A percentile compares a stretch with the other conserved stretches of the same genome.
phyloP scores from a whole-genome alignment of 2,329 filamentous ascomycete genomes.

The Elsinoe ampelina region DNA sequence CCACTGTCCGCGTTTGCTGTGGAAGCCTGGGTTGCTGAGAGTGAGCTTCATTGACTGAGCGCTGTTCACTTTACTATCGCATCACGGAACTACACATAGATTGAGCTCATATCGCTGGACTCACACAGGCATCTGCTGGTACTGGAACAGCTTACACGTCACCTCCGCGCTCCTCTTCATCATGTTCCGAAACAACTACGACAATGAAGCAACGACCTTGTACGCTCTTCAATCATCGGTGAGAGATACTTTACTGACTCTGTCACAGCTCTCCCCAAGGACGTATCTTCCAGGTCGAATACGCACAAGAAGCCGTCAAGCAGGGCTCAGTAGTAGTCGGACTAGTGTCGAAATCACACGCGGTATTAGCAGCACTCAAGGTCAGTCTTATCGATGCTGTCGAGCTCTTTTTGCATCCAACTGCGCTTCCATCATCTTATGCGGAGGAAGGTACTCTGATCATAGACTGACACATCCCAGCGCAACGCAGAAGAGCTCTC shows the following conservation, averaged over 20 bases:
- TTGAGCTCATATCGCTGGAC: not conserved
- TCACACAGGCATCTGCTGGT: conserved; percentile 9
- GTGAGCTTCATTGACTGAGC: not conserved
- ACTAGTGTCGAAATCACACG: conserved; percentile 95
- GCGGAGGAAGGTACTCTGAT: not conserved
- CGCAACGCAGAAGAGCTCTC: conserved; percentile 98
- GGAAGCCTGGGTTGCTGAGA: conserved; percentile 8
- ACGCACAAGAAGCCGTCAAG: conserved; percentile 97
- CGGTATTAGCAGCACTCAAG: conserved; percentile 93
- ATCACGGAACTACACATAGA: not conserved
- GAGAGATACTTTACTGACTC: conserved; percentile 11
- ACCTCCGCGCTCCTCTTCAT: conserved; percentile 30
- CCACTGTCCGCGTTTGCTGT: conserved; percentile 13
- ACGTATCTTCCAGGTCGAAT: conserved; percentile 99
- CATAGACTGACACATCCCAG: conserved; percentile 38
- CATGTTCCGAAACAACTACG: conserved; percentile 99
- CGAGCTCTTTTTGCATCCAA: conserved; percentile 1
- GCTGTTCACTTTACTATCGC: not conserved
- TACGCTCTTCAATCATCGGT: conserved; percentile 41
- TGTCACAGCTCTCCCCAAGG: conserved; percentile 84
- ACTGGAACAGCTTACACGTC: not conserved
- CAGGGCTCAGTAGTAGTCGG: conserved; percentile 97
- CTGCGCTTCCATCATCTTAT: not conserved
- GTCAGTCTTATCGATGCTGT: conserved; percentile 38
- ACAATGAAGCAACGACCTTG: conserved; percentile 99